Conservation (phyloP, 176 grass and related monocot genomes). For the Coix lacrymajobi region DNA sequence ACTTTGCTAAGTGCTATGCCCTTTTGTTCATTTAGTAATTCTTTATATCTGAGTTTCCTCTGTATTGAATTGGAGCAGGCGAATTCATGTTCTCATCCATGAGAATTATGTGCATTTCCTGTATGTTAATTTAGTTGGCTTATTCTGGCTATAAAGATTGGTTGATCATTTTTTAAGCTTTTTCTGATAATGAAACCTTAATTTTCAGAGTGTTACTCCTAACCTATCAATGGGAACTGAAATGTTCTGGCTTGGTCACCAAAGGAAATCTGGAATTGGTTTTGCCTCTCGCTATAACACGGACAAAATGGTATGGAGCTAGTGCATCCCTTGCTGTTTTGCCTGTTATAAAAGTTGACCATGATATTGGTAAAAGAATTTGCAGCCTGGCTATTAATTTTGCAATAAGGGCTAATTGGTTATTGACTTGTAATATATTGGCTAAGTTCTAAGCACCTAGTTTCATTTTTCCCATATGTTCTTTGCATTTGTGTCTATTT, state of each 20-base stretch:
- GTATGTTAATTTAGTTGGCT: background rate
- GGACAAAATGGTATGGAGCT: slow-evolving; percentile 80
- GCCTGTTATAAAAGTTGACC: background rate
- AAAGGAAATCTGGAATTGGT: slow-evolving; percentile 94
- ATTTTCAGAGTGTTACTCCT: slow-evolving; percentile 81
- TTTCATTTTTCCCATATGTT: background rate
- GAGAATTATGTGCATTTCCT: background rate
- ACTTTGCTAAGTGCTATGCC: background rate
- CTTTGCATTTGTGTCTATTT: background rate
- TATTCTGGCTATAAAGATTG: background rate
- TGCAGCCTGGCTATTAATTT: background rate
- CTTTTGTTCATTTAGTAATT: background rate
- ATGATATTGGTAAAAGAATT: background rate
- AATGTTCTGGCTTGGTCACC: slow-evolving; percentile 97
- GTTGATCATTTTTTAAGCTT: background rate
- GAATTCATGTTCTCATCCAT: background rate
- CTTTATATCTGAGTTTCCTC: slow-evolving; percentile 9
- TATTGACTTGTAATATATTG: background rate
- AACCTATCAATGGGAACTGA: slow-evolving; percentile 88
- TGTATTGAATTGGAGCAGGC: background rate
- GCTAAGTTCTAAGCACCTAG: background rate
- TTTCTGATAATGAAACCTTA: background rate
- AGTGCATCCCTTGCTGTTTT: background rate
- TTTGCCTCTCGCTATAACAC: slow-evolving; percentile 92
- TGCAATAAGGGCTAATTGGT: background rate